Evolutionary conservation across 1,284 basidiomycete species (phyloP), one percentile per base, ranked within the genome.

Genomic region (Fomitopsis pinicola): DNA sequence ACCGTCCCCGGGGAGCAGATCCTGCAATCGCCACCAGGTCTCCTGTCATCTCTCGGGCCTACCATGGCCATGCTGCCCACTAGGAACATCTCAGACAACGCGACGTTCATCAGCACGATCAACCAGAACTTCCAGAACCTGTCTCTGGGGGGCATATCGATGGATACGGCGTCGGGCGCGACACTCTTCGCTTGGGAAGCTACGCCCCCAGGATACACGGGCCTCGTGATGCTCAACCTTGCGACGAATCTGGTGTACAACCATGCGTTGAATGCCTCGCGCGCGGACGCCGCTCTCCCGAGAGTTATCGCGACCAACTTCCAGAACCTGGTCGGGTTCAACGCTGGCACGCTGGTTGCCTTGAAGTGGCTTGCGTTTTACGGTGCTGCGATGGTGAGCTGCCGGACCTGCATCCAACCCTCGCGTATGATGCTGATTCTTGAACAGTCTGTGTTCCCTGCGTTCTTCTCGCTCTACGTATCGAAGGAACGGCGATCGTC

Each of bases 401-500:
- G 60, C 12, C n/a, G 50, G 10, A 55, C 42, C 48, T 33, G 30
- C 17, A 9, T 15, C n/a, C 64, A 17, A 64, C 40, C 28, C 30
- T 7, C n/a, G 61, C 6, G 36, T 55, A 57, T n/a, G 33, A 46
- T 57, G 36, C 42, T 55, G 55, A 46, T 30, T 14, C 40, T 44
- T 19, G 57, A 59, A 0, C 66, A 89, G 84, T 80, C 86, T 17
- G 85, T 91, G 0, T 93, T 84, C 71, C 90, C 91, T 2, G 91
- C 91, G 0, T 94, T 94, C 73, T 91, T 88, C 63, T 80, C 88
- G 9, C 71, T 94, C 14, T 94, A 93, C 71, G 88, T 91, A 6
- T 83, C 84, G 17, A 82, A 80, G 64, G 89, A 89, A 70, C 82
- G 84, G 33, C 79, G 80, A 48, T 87, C 86, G 8, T 84, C 83